A percentile compares a stretch with the other conserved stretches of the same genome.
Conservation (phyloP, 2,329 filamentous ascomycete genomes). For the Podosphaera aphanis region DNA sequence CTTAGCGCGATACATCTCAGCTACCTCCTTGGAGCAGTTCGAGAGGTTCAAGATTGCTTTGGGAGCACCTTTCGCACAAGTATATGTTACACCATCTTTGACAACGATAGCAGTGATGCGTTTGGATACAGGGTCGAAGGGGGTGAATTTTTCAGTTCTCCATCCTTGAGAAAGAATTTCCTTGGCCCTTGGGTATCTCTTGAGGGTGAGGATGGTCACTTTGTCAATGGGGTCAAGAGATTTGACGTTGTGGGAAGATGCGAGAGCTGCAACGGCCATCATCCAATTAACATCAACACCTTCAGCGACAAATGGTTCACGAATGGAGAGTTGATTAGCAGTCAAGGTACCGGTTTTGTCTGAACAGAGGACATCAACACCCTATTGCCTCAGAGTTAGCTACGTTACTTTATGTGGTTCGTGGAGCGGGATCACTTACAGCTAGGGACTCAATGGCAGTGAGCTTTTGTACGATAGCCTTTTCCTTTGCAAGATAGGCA, state of each 20-base stretch:
- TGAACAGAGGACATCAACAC: constrained; percentile 59
- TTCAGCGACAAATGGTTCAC: constrained; percentile 54
- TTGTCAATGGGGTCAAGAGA: constrained; percentile 61
- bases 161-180: constrained; percentile 54
- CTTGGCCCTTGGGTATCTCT: constrained; percentile 53
- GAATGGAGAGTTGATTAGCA: constrained; percentile 52
- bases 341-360: constrained; percentile 64
- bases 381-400: constrained; percentile 14
- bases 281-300: constrained; percentile 65
- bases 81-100: constrained; percentile 45
- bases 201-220: constrained; percentile 52
- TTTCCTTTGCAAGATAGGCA: constrained; percentile 53
- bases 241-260: constrained; percentile 58
- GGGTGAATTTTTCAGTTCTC: constrained; percentile 55
- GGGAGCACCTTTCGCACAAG: constrained; percentile 56
- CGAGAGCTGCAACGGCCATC: constrained; percentile 59
- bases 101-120: constrained; percentile 49
- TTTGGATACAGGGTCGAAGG: constrained; percentile 61
- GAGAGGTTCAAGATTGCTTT: constrained; percentile 50
- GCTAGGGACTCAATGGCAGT: constrained; percentile 57
- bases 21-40: constrained; percentile 40
- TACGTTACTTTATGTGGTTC: background rate
- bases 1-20: constrained; percentile 46
- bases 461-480: constrained; percentile 60
- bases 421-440: constrained; percentile 8